These are phyloP conservation scores for Aegilops bicornis DNA, from an alignment of 176 grass and related monocot species.

Conservation along the genomic window DNA sequence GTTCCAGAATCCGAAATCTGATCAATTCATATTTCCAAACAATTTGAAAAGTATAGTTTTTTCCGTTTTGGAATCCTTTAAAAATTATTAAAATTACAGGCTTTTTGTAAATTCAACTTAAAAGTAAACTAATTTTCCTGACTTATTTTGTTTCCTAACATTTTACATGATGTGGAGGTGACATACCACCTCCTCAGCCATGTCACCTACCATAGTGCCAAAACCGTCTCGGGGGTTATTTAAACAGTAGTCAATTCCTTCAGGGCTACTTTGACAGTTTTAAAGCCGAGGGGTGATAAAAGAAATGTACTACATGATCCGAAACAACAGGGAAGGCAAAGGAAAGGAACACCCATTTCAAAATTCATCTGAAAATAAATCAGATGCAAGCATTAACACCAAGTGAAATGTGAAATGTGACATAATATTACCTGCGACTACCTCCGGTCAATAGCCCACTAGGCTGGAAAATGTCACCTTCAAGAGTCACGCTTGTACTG, in stretches of 20 bases:
- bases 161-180: constrained; percentile 4
- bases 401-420: constrained; percentile 18
- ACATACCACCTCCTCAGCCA: constrained; percentile 2
- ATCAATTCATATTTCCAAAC: not conserved
- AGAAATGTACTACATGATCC: not conserved
- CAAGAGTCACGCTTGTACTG: constrained; percentile 82
- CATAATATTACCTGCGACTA: constrained; percentile 65
- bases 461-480: constrained; percentile 91
- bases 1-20: not conserved
- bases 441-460: constrained; percentile 98
- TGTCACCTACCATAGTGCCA: not conserved
- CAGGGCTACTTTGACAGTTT: too few relatives aligned
- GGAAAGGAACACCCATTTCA: constrained; percentile 20
- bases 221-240: not conserved
- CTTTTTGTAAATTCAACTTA: not conserved
- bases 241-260: not conserved
- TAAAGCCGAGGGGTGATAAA: not conserved
- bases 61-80: not conserved
- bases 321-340: constrained; percentile 15
- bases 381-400: not conserved
- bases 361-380: constrained; percentile 17
- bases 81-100: not conserved
- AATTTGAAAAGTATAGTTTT: not conserved
- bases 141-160: not conserved
- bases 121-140: not conserved